phyloP scores from a whole-genome alignment of 2,329 filamentous ascomycete species.

The Lachnellula occidentalis region DNA sequence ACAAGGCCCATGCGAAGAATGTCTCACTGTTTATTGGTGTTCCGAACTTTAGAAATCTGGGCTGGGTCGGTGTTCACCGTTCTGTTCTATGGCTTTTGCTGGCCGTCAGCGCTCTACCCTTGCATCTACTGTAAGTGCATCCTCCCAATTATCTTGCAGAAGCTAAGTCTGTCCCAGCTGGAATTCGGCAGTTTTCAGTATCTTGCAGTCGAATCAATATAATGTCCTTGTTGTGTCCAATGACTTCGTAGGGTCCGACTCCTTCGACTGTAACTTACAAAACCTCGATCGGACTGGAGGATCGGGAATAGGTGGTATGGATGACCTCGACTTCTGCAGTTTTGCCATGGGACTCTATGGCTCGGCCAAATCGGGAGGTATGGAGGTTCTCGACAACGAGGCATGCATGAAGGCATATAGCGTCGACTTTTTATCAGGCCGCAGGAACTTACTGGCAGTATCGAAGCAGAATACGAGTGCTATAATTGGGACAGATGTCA shows the following conservation, averaged over 20 bases:
- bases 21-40: slow-evolving; percentile 31
- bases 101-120: slow-evolving; percentile 20
- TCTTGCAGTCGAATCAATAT: not conserved
- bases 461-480: not conserved
- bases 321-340: not conserved
- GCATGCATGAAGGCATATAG: not conserved
- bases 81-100: slow-evolving; percentile 21
- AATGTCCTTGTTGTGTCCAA: not conserved
- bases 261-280: not conserved
- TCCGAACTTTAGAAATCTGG: slow-evolving; percentile 27
- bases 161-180: not conserved
- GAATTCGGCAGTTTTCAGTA: not conserved
- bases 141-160: not conserved
- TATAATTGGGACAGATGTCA: not conserved
- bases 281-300: not conserved
- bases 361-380: not conserved
- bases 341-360: not conserved
- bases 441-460: not conserved
- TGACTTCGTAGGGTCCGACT: not conserved
- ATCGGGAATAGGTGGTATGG: not conserved
- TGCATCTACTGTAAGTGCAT: slow-evolving; percentile 23
- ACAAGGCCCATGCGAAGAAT: slow-evolving; percentile 27
- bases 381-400: not conserved
- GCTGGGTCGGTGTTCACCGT: slow-evolving; percentile 9
- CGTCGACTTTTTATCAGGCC: not conserved